Evolutionary conservation across 2,329 filamentous ascomycete species (phyloP), one percentile per base, ranked within the genome.

Genomic region (Fusarium subtropicale): DNA sequence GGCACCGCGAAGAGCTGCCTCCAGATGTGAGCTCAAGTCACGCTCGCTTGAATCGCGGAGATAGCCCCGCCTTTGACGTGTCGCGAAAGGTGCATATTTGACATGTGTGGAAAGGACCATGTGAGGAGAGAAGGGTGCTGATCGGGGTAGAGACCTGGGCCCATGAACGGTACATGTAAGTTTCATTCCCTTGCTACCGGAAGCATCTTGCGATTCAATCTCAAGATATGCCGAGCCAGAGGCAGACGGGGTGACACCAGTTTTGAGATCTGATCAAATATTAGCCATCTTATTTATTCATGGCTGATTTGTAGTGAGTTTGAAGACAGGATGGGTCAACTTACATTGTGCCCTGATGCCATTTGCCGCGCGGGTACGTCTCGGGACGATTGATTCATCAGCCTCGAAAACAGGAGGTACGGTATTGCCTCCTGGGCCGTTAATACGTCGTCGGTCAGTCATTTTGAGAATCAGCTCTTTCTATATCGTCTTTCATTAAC

Each of bases 71-170:
- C 96, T 87, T 74, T 91, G 88, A 60, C 91, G 87, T 8, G 93
- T 93, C 4, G 96, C 95, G 77, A 99, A 99, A 0, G 96, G 94
- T 1, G 96, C 94, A 78, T 97, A 98, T 81, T 98, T 99, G 76
- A 99, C 91, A 73, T 97, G 93, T 4, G 95, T 97, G 16, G 92
- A 93, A 53, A 99, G 87, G 45, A 97, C 91, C 69, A 98, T 89
- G 74, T 97, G 94, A 12, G 96, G 93, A 54, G 93, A 96, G 82
- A 97, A 99, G 2, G 93, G 91, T 30, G 93, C 93, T 58, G 92
- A 97, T 77, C 94, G 90, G 33, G 95, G 94, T 42, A 99, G 86
- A 26, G 96, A 94, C 71, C 94, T 90, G 5, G 96, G 96, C 2
- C 96, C 96, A 81, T 98, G 95, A 56, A 98, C 93, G 13, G 93